phyloP scores from a whole-genome alignment of 805 yeast species.

The Sungouiella blattae region DNA sequence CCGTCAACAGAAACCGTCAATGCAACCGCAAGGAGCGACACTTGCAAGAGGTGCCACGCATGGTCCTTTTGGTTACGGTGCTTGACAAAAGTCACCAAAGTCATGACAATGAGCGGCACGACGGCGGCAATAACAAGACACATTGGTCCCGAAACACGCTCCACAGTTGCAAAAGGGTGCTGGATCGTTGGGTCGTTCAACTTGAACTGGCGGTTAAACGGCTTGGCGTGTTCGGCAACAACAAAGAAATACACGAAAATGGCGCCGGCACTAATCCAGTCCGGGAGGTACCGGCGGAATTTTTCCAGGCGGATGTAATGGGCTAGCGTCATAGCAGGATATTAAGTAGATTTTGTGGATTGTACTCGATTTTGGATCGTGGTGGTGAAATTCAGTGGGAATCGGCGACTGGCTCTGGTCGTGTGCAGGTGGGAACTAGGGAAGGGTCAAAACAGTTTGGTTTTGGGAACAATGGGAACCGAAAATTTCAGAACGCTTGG shows the following conservation, averaged over 20 bases:
- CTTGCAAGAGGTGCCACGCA: constrained; percentile 24
- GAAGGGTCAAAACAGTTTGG: neutral
- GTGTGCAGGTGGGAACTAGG: neutral
- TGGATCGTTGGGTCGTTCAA: constrained; percentile 28
- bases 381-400: no score
- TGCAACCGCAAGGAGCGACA: constrained; percentile 27
- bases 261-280: constrained; percentile 27
- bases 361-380: no score
- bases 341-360: no score
- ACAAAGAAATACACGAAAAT: constrained; percentile 25
- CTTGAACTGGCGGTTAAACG: constrained; percentile 35
- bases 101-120: constrained; percentile 23
- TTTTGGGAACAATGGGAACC: neutral
- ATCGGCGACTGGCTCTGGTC: no score
- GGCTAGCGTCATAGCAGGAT: constrained; percentile 15
- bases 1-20: constrained; percentile 29
- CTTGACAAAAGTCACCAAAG: constrained; percentile 9
- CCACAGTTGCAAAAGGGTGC: constrained; percentile 32
- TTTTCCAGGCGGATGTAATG: constrained; percentile 13
- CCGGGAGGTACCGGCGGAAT: constrained; percentile 23
- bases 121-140: constrained; percentile 28
- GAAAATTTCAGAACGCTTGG: no score
- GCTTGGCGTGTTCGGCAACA: constrained; percentile 30
- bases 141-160: constrained; percentile 25
- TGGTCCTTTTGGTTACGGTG: constrained; percentile 3